Percentiles rank a stretch among this genome's conserved stretches.
These are phyloP conservation scores for Zhuliangozyma parablackwelliae DNA, from an alignment of 1,139 yeast species.

Conservation along the genomic window DNA sequence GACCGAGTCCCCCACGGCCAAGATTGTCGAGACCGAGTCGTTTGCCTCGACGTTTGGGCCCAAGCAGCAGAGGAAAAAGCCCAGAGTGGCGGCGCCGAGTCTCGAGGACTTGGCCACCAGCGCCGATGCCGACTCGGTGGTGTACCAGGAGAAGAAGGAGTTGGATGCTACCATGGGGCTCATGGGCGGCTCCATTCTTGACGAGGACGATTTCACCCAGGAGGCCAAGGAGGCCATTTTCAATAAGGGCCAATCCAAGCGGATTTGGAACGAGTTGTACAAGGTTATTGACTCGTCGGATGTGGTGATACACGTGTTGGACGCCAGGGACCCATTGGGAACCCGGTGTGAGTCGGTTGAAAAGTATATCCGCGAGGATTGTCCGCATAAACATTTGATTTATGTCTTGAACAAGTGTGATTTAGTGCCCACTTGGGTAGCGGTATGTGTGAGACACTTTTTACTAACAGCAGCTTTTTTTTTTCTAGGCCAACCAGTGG, in stretches of 20 bases:
- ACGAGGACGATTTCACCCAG: conserved; percentile 76
- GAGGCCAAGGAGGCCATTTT: conserved; percentile 95
- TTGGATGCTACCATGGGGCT: conserved; percentile 71
- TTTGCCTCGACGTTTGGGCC: conserved; percentile 87
- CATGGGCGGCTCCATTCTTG: conserved; percentile 65
- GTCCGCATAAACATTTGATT: conserved; percentile 94
- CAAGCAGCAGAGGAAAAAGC: conserved; percentile 88
- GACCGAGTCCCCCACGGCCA: conserved; percentile 70
- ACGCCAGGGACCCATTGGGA: conserved; percentile 96
- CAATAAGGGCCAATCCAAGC: conserved; percentile 94
- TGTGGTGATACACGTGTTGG: conserved; percentile 92
- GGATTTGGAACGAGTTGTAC: conserved; percentile 97
- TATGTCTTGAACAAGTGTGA: conserved; percentile 96
- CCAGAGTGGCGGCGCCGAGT: conserved; percentile 68
- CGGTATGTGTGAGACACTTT: conserved; percentile 63
- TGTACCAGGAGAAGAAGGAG: conserved; percentile 71
- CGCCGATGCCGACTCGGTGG: conserved; percentile 55
- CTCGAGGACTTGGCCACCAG: conserved; percentile 74
- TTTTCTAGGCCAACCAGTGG: not conserved
- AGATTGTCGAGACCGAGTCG: conserved; percentile 84
- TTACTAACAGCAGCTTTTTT: not conserved
- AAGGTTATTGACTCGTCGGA: conserved; percentile 95
- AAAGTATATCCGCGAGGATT: conserved; percentile 86
- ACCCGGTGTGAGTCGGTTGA: conserved; percentile 93
- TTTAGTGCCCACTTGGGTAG: conserved; percentile 98